These are phyloP conservation scores for Dendrobium huoshanense DNA, from an alignment of 106 monocot species.

Conservation along the genomic window DNA sequence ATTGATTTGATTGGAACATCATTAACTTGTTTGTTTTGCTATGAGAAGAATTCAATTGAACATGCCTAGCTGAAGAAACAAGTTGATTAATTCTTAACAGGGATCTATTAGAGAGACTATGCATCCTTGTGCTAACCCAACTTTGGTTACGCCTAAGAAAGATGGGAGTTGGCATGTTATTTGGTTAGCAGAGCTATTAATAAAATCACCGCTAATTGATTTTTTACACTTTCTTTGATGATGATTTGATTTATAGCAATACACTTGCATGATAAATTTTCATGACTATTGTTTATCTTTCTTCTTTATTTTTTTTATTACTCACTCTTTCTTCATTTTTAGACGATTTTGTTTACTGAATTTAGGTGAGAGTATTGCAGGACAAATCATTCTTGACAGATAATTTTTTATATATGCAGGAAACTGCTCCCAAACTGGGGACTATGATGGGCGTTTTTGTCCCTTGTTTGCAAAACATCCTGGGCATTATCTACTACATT, in stretches of 20 bases:
- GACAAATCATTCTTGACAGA: background rate
- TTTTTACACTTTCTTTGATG: no score
- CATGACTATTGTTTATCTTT: background rate
- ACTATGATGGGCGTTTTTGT: slow-evolving; percentile 98
- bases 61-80: background rate
- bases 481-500: slow-evolving; percentile 96
- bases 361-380: background rate
- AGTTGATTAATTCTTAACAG: background rate
- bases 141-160: background rate
- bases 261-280: no score
- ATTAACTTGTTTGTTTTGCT: background rate
- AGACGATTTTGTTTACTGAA: background rate
- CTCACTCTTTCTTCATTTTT: background rate
- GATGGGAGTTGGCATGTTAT: no score
- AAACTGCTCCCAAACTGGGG: slow-evolving; percentile 52
- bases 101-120: background rate
- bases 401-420: slow-evolving; percentile 38
- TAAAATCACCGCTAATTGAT: no score
- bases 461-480: slow-evolving; percentile 92
- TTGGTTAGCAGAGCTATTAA: no score
- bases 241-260: no score
- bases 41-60: background rate
- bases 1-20: background rate
- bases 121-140: background rate
- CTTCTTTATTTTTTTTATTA: background rate